These are phyloP conservation scores for Logfia minima DNA, from an alignment of 129 eudicot species.

Conservation along the genomic window DNA sequence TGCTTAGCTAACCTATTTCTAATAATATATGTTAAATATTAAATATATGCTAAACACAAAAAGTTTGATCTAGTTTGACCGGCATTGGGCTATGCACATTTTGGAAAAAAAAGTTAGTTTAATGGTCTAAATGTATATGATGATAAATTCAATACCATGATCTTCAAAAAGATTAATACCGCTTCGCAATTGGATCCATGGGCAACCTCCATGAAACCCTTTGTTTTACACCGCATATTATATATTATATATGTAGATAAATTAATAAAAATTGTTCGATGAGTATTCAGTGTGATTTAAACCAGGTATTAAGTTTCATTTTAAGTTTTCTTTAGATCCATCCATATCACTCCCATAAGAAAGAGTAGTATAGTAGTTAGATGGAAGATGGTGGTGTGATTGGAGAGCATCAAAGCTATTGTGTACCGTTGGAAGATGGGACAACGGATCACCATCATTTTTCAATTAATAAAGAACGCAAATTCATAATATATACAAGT, in stretches of 20 bases:
- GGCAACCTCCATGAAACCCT: no score
- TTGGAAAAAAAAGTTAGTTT: background rate
- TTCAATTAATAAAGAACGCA: background rate
- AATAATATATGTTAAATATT: no score
- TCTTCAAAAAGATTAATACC: background rate
- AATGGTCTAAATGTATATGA: background rate
- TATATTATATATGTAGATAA: no score
- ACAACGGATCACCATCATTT: conserved; percentile 18
- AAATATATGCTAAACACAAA: no score
- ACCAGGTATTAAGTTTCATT: no score
- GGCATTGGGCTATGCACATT: background rate
- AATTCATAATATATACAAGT: background rate
- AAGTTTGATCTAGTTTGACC: no score
- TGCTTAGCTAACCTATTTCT: background rate
- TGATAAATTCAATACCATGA: background rate
- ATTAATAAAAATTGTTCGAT: no score
- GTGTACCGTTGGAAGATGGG: conserved; percentile 26
- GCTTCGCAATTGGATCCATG: no score
- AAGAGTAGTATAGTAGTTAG: background rate
- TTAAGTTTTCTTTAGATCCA: no score
- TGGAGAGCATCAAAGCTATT: conserved; percentile 22
- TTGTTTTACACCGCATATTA: no score
- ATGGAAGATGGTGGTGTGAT: conserved; percentile 15
- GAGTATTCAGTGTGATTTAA: no score
- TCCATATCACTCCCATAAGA: no score